Percentiles rank a stretch among this genome's conserved stretches.
These are phyloP conservation scores for Aspergillus caelatus DNA, from an alignment of 2,329 filamentous ascomycete species.

Conservation along the genomic window DNA sequence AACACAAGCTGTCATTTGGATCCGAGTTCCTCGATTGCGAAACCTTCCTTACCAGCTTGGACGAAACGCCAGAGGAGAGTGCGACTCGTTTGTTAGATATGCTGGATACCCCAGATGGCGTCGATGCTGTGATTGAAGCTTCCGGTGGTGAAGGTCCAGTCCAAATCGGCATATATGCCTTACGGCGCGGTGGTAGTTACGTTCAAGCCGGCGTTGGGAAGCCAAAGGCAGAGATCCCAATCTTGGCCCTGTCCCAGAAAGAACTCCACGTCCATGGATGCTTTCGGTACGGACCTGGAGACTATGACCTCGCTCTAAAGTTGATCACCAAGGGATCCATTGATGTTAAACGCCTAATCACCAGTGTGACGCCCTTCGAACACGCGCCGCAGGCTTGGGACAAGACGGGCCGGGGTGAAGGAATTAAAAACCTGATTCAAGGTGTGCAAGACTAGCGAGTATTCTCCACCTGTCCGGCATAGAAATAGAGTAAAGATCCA, in stretches of 20 bases:
- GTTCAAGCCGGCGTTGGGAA: slow-evolving; percentile 39
- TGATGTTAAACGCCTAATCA: slow-evolving; percentile 35
- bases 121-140: slow-evolving; percentile 43
- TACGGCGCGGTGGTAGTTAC: slow-evolving; percentile 28
- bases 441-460: slow-evolving; percentile 10
- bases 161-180: slow-evolving; percentile 45
- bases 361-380: slow-evolving; percentile 36
- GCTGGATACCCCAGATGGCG: slow-evolving; percentile 41
- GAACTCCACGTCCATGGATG: slow-evolving; percentile 33
- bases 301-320: slow-evolving; percentile 40
- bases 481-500: background rate
- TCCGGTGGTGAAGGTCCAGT: slow-evolving; percentile 47
- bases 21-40: background rate
- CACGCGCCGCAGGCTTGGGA: slow-evolving; percentile 39
- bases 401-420: slow-evolving; percentile 22
- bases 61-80: slow-evolving; percentile 21
- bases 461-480: background rate
- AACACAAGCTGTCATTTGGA: slow-evolving; percentile 61
- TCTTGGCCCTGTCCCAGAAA: slow-evolving; percentile 36
- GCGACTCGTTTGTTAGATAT: slow-evolving; percentile 36
- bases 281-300: slow-evolving; percentile 34
- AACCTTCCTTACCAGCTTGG: slow-evolving; percentile 24
- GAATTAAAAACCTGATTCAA: slow-evolving; percentile 28
- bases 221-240: slow-evolving; percentile 38
- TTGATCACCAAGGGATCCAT: slow-evolving; percentile 29